Conservation (phyloP, 345 rosid genomes). For the Hirschfeldia incana region DNA sequence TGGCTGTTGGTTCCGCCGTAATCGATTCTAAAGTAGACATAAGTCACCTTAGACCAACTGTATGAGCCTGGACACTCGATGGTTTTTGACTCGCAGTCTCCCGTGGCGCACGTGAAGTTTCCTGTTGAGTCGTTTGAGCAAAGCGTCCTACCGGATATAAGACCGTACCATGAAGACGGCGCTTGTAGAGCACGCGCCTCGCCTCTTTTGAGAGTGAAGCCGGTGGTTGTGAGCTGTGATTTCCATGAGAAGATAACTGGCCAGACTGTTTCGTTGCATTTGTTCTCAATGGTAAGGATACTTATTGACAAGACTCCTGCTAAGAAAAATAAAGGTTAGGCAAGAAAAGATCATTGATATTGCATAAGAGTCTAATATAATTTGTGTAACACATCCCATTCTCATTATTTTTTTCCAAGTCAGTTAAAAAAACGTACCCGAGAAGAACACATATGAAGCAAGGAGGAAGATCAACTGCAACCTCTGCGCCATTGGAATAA, state of each 20-base stretch:
- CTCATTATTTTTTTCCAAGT: not conserved
- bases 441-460: conserved; percentile 13
- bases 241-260: conserved; percentile 28
- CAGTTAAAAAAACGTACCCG: not conserved
- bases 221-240: conserved; percentile 13
- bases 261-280: conserved; percentile 31
- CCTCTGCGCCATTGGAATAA: not conserved
- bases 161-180: conserved; percentile 35
- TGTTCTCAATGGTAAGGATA: conserved; percentile 30
- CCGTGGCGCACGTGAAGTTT: conserved; percentile 14
- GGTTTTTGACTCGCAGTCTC: conserved; percentile 24
- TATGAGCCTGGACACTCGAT: conserved; percentile 9
- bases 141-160: conserved; percentile 26
- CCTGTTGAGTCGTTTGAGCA: conserved; percentile 27
- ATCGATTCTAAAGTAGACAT: conserved; percentile 16
- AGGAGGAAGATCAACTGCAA: conserved; percentile 4
- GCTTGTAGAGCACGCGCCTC: conserved; percentile 23
- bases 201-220: conserved; percentile 15
- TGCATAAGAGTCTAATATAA: not conserved
- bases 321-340: not conserved
- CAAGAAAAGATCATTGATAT: not conserved
- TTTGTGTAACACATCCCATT: not conserved
- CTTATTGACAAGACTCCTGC: conserved; percentile 24
- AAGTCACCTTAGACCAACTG: conserved; percentile 21
- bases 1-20: conserved; percentile 15